Evolutionary conservation across 768 basidiomycete genomes (phyloP).

Genomic region (Pilatotrama ljubarskyi): DNA sequence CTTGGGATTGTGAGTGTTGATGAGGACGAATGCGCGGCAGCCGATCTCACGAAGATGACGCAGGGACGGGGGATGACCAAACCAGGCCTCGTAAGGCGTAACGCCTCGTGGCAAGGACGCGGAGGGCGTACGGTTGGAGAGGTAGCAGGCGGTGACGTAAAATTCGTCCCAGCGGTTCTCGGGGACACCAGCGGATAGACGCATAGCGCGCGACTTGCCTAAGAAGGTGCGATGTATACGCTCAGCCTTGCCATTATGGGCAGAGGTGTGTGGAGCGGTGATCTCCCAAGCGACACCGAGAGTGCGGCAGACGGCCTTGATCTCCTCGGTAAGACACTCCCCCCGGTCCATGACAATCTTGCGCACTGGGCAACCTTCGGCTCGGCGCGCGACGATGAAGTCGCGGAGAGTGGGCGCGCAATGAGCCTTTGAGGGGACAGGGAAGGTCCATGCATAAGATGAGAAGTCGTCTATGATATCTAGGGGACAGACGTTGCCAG

Average conservation of each 20-base stretch:
- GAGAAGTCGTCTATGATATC: conserved; percentile 40
- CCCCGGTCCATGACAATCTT: conserved; percentile 27
- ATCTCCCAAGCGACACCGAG: conserved; percentile 15
- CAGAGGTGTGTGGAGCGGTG: conserved; percentile 38
- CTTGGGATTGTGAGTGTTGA: conserved; percentile 25
- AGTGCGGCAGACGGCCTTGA: background rate
- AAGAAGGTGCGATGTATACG: conserved; percentile 38
- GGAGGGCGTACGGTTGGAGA: conserved; percentile 3
- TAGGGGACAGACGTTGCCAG: conserved; percentile 26
- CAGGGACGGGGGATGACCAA: conserved; percentile 20
- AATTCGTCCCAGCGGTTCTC: conserved; percentile 16
- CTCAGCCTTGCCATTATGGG: conserved; percentile 40
- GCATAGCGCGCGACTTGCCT: conserved; percentile 5
- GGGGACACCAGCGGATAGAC: background rate
- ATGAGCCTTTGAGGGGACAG: conserved; percentile 31
- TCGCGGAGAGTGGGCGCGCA: conserved; percentile 27
- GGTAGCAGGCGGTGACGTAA: conserved; percentile 11
- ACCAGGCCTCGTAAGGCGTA: conserved; percentile 17
- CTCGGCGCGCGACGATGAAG: conserved; percentile 33
- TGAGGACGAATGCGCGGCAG: conserved; percentile 25
- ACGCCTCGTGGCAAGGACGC: background rate
- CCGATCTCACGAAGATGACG: conserved; percentile 31
- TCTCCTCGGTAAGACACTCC: conserved; percentile 25
- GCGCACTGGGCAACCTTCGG: conserved; percentile 23
- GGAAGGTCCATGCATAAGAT: conserved; percentile 34